Percentiles rank a stretch among this genome's conserved stretches.
Conservation (phyloP, 495 filamentous ascomycete genomes). For the Cenococcum geophilum region DNA sequence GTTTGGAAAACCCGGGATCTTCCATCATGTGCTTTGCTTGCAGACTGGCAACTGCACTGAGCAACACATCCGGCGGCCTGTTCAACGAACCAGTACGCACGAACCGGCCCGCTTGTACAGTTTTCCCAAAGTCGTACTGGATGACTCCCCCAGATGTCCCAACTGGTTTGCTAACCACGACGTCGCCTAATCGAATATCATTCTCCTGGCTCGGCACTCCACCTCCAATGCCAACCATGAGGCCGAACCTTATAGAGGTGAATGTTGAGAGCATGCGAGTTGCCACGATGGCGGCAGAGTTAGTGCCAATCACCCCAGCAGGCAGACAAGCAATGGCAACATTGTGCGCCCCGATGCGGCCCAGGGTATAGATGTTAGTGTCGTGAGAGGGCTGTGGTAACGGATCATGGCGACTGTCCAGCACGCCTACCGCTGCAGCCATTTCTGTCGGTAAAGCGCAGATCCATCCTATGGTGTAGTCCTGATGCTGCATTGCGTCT, state of each 20-base stretch:
- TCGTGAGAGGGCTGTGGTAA: conserved; percentile 25
- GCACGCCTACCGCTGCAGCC: conserved; percentile 43
- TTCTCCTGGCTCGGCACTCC: conserved; percentile 32
- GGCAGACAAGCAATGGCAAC: conserved; percentile 45
- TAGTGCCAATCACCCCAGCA: conserved; percentile 33
- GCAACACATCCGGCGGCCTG: background rate
- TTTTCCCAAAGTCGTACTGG: conserved; percentile 36
- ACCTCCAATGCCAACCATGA: conserved; percentile 46
- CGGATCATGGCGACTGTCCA: conserved; percentile 40
- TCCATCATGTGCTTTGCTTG: too few species aligned
- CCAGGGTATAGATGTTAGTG: conserved; percentile 37
- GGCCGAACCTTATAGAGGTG: conserved; percentile 33
- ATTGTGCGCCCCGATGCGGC: conserved; percentile 39
- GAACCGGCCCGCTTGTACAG: conserved; percentile 11
- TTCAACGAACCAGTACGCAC: conserved; percentile 1
- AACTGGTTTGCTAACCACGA: conserved; percentile 31
- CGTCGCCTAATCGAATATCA: conserved; percentile 30
- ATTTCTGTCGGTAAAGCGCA: conserved; percentile 43
- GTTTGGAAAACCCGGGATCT: too few species aligned
- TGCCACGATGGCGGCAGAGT: conserved; percentile 34
- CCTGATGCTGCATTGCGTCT: too few species aligned
- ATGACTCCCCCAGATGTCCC: conserved; percentile 25
- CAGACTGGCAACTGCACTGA: background rate
- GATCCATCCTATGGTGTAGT: conserved; percentile 48
- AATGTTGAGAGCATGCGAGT: conserved; percentile 37